These are phyloP conservation scores for Stropharia rugosoannulata DNA, from an alignment of 768 basidiomycete species.

Conservation along the genomic window DNA sequence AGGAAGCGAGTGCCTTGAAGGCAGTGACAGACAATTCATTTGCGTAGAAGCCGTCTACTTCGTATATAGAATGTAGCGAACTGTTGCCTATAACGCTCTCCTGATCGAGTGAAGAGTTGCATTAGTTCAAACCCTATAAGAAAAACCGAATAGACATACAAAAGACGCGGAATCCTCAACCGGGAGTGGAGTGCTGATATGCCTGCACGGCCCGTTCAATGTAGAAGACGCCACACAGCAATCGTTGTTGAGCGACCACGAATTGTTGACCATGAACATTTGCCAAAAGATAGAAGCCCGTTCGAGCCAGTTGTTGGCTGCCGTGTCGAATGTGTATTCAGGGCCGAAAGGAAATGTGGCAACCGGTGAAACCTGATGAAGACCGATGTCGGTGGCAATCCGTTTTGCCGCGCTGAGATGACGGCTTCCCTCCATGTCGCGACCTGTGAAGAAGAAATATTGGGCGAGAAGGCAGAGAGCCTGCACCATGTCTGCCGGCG, in stretches of 20 bases:
- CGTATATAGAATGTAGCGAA: slow-evolving; percentile 26
- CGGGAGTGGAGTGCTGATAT: slow-evolving; percentile 57
- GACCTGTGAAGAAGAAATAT: slow-evolving; percentile 58
- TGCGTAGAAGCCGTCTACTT: slow-evolving; percentile 20
- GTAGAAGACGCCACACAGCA: slow-evolving; percentile 54
- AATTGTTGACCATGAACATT: slow-evolving; percentile 59
- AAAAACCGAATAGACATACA: slow-evolving; percentile 4
- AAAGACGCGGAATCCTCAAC: slow-evolving; percentile 24
- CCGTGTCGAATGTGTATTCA: slow-evolving; percentile 11
- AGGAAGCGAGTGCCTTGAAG: slow-evolving; percentile 49
- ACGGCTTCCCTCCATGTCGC: slow-evolving; percentile 57
- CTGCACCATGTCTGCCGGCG: slow-evolving; percentile 57
- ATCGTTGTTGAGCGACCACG: slow-evolving; percentile 56
- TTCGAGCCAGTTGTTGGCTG: slow-evolving; percentile 40
- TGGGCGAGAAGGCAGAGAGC: slow-evolving; percentile 59
- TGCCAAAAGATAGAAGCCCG: slow-evolving; percentile 60
- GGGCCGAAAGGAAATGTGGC: slow-evolving; percentile 17
- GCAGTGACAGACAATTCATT: slow-evolving; percentile 31
- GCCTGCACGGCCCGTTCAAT: slow-evolving; percentile 43
- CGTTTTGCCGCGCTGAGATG: slow-evolving; percentile 60
- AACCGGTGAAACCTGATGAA: slow-evolving; percentile 48
- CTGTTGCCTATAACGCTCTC: slow-evolving; percentile 16
- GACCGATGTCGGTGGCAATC: slow-evolving; percentile 58
- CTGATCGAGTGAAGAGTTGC: slow-evolving; percentile 4
- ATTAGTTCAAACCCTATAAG: slow-evolving; percentile 1